Evolutionary conservation across 2,329 filamentous ascomycete genomes (phyloP).

Genomic region (Aspergillus pseudoglaucus): DNA sequence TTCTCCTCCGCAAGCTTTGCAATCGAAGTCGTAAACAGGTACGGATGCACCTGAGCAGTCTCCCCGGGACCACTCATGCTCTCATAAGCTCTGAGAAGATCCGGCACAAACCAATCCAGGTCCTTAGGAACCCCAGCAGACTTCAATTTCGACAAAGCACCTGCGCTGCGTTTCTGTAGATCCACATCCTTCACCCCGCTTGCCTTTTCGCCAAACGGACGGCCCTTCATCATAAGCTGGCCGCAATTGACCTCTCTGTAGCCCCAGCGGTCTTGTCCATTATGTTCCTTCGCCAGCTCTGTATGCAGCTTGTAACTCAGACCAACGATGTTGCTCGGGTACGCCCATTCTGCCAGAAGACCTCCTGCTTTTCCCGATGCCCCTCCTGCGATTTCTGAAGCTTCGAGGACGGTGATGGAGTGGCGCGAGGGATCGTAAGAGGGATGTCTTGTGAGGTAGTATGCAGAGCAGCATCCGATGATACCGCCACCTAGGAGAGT

Average conservation of each 20-base stretch:
- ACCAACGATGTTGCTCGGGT: slow-evolving; percentile 74
- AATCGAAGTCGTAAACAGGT: slow-evolving; percentile 81
- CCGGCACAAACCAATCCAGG: slow-evolving; percentile 74
- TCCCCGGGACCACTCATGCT: slow-evolving; percentile 75
- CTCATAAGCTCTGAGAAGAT: slow-evolving; percentile 63
- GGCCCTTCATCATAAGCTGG: slow-evolving; percentile 49
- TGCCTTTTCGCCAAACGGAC: slow-evolving; percentile 28
- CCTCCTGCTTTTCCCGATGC: slow-evolving; percentile 94
- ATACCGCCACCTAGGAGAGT: slow-evolving; percentile 68
- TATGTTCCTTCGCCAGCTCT: slow-evolving; percentile 76
- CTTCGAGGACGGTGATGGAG: slow-evolving; percentile 80
- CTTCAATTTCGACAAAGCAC: slow-evolving; percentile 45
- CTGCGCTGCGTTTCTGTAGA: slow-evolving; percentile 50
- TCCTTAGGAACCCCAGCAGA: slow-evolving; percentile 64
- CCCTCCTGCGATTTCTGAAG: slow-evolving; percentile 75
- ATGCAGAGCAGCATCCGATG: slow-evolving; percentile 85
- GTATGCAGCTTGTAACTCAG: slow-evolving; percentile 78
- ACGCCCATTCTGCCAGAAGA: slow-evolving; percentile 84
- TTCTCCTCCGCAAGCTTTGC: slow-evolving; percentile 65
- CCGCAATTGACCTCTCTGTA: slow-evolving; percentile 76
- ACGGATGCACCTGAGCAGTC: slow-evolving; percentile 91
- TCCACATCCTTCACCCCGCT: slow-evolving; percentile 39
- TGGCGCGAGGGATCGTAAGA: slow-evolving; percentile 69
- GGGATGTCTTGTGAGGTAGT: slow-evolving; percentile 81
- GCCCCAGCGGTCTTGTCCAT: slow-evolving; percentile 73